Conservation (phyloP, 2,329 filamentous ascomycete species). For the Ascochyta clinopodiicola region DNA sequence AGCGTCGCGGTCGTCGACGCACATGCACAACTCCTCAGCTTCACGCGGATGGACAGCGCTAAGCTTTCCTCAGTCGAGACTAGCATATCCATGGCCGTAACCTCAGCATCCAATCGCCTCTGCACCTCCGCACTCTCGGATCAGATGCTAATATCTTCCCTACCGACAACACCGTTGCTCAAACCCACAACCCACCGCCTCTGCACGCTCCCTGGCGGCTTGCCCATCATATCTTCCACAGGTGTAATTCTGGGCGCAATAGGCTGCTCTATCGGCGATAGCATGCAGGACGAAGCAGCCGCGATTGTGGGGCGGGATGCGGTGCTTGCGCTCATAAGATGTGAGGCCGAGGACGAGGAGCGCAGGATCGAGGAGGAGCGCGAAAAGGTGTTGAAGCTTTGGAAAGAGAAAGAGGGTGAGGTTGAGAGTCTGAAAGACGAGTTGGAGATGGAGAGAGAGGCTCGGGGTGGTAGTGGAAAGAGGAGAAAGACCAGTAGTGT, state of each 20-base stretch:
- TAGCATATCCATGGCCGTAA: constrained; percentile 67
- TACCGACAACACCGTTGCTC: constrained; percentile 54
- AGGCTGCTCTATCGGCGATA: constrained; percentile 61
- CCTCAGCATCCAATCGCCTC: constrained; percentile 59
- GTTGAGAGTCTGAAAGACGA: constrained; percentile 25
- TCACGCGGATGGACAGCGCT: constrained; percentile 57
- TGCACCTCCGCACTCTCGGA: constrained; percentile 60
- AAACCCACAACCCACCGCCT: constrained; percentile 59
- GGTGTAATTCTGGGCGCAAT: constrained; percentile 60
- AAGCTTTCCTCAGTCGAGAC: constrained; percentile 62
- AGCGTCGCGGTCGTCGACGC: constrained; percentile 57
- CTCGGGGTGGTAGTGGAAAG: constrained; percentile 14
- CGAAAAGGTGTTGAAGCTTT: constrained; percentile 27
- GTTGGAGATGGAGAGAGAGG: constrained; percentile 19
- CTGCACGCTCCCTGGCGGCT: constrained; percentile 59
- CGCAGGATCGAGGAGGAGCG: constrained; percentile 27
- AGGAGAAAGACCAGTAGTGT: constrained; percentile 28
- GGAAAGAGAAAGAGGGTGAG: constrained; percentile 34
- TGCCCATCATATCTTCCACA: constrained; percentile 56
- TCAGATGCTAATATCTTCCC: constrained; percentile 54
- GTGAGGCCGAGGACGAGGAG: constrained; percentile 27
- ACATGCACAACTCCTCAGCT: constrained; percentile 53
- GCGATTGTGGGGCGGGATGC: constrained; percentile 59
- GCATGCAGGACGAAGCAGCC: constrained; percentile 59
- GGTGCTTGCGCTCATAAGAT: constrained; percentile 41